phyloP scores from a whole-genome alignment of 116 monocot genomes.

The Phalaenopsis hybrid region DNA sequence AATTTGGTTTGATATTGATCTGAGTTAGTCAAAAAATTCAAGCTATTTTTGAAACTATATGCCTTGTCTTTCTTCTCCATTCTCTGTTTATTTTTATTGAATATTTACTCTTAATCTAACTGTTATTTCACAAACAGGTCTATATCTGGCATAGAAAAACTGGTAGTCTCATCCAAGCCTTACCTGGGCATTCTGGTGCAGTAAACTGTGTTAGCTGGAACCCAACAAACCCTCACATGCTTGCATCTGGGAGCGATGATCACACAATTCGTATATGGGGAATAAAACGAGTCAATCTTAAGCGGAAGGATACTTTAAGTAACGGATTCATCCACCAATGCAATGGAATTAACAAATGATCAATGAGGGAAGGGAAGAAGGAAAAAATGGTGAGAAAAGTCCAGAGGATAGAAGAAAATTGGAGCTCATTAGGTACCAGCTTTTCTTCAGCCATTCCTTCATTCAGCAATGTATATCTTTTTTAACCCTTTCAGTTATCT shows the following conservation, averaged over 20 bases:
- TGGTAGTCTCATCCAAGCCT: slow-evolving; percentile 43
- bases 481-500: background rate
- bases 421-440: background rate
- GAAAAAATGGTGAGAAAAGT: background rate
- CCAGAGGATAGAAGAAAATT: background rate
- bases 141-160: slow-evolving; percentile 80
- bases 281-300: slow-evolving; percentile 21
- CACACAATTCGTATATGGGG: slow-evolving; percentile 86
- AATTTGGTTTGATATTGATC: too few relatives aligned
- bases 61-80: background rate
- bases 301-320: slow-evolving; percentile 37
- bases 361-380: background rate
- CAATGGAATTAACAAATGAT: slow-evolving; percentile 43
- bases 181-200: slow-evolving; percentile 74
- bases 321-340: slow-evolving; percentile 44
- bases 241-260: slow-evolving; percentile 90
- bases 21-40: too few relatives aligned
- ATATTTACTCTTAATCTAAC: background rate
- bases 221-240: slow-evolving; percentile 73
- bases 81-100: background rate
- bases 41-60: too few relatives aligned
- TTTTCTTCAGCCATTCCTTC: background rate
- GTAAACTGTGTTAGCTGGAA: slow-evolving; percentile 99
- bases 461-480: slow-evolving; percentile 2
- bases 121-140: slow-evolving; percentile 39